A percentile compares a stretch with the other conserved stretches of the same genome.
Evolutionary conservation across 352 stramenopile species (phyloP).

Genomic region (Globisporangium heterothallicum): DNA sequence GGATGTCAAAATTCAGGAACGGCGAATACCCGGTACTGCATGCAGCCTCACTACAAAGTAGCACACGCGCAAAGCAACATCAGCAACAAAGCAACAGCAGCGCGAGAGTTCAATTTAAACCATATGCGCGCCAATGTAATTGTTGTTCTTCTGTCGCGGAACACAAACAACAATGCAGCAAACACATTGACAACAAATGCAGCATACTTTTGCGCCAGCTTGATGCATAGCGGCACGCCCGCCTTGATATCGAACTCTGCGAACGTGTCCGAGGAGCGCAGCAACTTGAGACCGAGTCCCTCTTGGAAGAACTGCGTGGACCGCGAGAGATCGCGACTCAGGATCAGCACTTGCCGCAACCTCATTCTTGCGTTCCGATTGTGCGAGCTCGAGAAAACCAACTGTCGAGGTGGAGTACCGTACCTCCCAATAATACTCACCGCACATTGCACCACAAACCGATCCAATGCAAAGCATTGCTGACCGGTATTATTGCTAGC

Average conservation of each 20-base stretch:
- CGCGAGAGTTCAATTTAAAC: background rate
- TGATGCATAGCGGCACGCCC: constrained; percentile 68
- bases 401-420: no score
- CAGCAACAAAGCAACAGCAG: background rate
- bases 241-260: constrained; percentile 71
- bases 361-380: constrained; percentile 21
- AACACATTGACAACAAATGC: background rate
- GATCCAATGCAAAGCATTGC: no score
- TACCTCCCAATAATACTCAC: no score
- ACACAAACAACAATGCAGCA: background rate
- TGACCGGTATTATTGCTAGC: no score
- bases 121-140: no score
- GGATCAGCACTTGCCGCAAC: constrained; percentile 78
- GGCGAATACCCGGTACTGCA: constrained; percentile 86
- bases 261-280: constrained; percentile 77
- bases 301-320: constrained; percentile 84
- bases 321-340: constrained; percentile 75
- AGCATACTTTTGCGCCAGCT: constrained; percentile 69
- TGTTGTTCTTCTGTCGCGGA: no score
- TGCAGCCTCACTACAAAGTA: constrained; percentile 53
- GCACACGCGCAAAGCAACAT: background rate
- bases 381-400: no score
- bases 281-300: constrained; percentile 65
- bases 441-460: no score
- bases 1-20: constrained; percentile 90